Conservation (phyloP, 768 basidiomycete species). For the Suillus variegatus region DNA sequence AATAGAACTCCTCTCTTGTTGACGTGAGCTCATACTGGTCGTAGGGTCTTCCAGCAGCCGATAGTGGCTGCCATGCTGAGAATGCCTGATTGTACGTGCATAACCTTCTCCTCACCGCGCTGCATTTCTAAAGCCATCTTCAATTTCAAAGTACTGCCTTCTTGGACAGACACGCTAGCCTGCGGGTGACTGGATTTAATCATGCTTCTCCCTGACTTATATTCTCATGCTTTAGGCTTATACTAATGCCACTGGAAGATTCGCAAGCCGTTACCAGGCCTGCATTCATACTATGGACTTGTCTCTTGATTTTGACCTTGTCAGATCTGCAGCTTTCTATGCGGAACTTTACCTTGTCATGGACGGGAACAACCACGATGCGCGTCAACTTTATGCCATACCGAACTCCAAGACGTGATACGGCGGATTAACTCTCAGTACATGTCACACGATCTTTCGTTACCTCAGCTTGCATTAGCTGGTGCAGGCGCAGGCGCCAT, state of each 20-base stretch:
- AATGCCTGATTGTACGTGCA: constrained; percentile 69
- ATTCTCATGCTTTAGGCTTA: constrained; percentile 34
- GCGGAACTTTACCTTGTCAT: constrained; percentile 82
- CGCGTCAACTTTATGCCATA: constrained; percentile 88
- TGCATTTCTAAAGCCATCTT: constrained; percentile 9
- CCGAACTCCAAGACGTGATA: constrained; percentile 64
- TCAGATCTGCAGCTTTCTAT: constrained; percentile 83
- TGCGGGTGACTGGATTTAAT: constrained; percentile 5
- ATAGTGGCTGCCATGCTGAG: constrained; percentile 92
- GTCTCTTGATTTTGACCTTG: constrained; percentile 75
- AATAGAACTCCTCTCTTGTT: background rate
- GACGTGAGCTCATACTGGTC: constrained; percentile 8
- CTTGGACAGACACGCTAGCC: constrained; percentile 10
- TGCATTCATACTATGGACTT: constrained; percentile 70
- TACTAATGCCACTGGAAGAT: constrained; percentile 59
- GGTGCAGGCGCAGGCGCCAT: constrained; percentile 84
- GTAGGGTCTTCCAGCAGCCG: constrained; percentile 87
- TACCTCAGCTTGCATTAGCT: constrained; percentile 74
- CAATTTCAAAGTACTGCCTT: constrained; percentile 5
- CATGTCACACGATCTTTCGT: constrained; percentile 46
- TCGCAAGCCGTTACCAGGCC: constrained; percentile 30
- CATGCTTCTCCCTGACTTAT: constrained; percentile 22
- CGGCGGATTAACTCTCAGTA: constrained; percentile 41
- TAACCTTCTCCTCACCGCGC: constrained; percentile 21
- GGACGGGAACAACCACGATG: constrained; percentile 72